Conservation (phyloP, 2,329 filamentous ascomycete species). For the Daldinia eschscholtzii region DNA sequence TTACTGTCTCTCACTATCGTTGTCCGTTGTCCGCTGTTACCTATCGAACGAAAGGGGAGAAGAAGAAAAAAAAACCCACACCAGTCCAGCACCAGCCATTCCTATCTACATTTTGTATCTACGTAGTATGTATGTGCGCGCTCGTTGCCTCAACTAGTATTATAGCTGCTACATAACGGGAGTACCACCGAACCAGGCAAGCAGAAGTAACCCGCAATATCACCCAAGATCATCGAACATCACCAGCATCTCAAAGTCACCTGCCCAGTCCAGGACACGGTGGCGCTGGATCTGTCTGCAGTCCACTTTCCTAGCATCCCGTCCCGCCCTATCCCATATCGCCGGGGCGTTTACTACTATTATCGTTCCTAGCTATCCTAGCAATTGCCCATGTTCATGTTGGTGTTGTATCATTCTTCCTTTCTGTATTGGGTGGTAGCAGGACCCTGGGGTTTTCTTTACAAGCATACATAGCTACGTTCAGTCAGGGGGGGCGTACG, state of each 20-base stretch:
- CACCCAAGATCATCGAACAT: slow-evolving; percentile 13
- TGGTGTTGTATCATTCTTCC: slow-evolving; percentile 30
- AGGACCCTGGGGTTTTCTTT: slow-evolving; percentile 12
- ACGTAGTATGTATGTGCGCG: neutral
- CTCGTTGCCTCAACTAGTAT: slow-evolving; percentile 10
- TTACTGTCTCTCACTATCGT: slow-evolving; percentile 1
- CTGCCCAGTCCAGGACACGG: slow-evolving; percentile 38
- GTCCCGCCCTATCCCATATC: slow-evolving; percentile 43
- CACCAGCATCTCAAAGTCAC: slow-evolving; percentile 35
- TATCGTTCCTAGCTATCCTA: neutral
- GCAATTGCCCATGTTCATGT: slow-evolving; percentile 18
- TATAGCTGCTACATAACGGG: slow-evolving; percentile 28
- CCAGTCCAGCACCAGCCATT: slow-evolving; percentile 2
- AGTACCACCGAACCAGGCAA: slow-evolving; percentile 36
- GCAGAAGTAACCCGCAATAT: slow-evolving; percentile 25
- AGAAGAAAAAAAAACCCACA: neutral
- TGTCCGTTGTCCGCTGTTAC: neutral
- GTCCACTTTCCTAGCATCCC: slow-evolving; percentile 38
- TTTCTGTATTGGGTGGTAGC: slow-evolving; percentile 37
- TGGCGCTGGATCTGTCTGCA: slow-evolving; percentile 37
- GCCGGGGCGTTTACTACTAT: slow-evolving; percentile 32
- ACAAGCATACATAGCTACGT: slow-evolving; percentile 42
- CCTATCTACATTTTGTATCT: neutral
- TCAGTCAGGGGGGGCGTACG: slow-evolving; percentile 22
- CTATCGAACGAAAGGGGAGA: neutral